Base-by-base conservation (phyloP, 768 basidiomycete species). In the Tulasnella calospora region DNA sequence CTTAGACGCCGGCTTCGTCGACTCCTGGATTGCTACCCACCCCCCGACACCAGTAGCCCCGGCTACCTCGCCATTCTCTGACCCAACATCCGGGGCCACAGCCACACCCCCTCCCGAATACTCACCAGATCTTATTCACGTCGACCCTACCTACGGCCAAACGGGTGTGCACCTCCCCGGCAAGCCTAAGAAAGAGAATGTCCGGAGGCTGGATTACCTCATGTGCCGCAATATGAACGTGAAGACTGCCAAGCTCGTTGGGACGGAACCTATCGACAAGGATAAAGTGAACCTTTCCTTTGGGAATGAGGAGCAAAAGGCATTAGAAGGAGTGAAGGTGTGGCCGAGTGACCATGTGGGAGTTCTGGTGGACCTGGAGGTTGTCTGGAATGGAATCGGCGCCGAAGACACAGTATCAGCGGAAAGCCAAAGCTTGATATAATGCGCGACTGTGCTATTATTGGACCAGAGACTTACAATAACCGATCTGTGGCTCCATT, bases 261-360 rank as follows among this genome's bases (percentile, higher is more conserved):
- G 75, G 30, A 51, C 47, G 3, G 57, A 33, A 30, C 51, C 75
- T 35, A 76, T 76, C 15, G 33, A 21, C 23, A 33, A 67, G 36
- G 41, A 67, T 17, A 35, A 57, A 13, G 44, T 76, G 51, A 57
- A 69, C 27, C 55, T 57, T 9, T 57, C 55, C 55, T 57, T 57
- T n/a, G 55, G 55, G n/a, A 21, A 57, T 23, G 55, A 35, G 51
- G 36, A 38, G 13, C 57, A 46, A 47, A 69, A 27, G 75, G 36
- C 36, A 15, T 38, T 57, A n/a, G 27, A 76, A 27, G 75, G 44
- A 15, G n/a, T 76, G 15, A 38, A 33, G n/a, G 57, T 76, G 30
- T 76, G 35, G 33, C 75, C 75, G n/a, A 76, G 75, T 30, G 75
- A 76, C n/a, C 75, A 76, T 55, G 44, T 36, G 33, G 75, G 75